These are phyloP conservation scores for Cyamopsis tetragonoloba DNA, from an alignment of 306 rosid genomes.

Conservation along the genomic window DNA sequence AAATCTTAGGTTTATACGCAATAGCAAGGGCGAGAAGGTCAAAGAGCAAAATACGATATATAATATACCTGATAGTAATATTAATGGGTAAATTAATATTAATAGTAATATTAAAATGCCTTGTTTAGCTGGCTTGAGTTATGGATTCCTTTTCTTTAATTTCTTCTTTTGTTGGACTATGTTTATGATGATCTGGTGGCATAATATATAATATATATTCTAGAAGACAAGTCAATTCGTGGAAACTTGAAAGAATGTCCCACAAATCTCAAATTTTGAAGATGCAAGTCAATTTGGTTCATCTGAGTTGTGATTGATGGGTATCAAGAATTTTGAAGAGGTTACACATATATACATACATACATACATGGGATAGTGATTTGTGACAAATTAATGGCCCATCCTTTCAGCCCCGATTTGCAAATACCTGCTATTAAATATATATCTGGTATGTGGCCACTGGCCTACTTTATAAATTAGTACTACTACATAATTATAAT, in stretches of 20 bases:
- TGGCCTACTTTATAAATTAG: not conserved
- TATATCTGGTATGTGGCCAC: no score
- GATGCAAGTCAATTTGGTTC: slow-evolving; percentile 4
- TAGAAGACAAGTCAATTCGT: not conserved
- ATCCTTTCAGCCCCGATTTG: not conserved
- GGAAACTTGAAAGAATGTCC: not conserved
- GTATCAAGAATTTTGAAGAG: not conserved
- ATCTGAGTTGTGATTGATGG: not conserved
- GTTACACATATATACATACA: no score
- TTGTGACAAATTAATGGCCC: not conserved
- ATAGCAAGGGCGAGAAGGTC: not conserved
- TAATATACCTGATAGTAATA: no score
- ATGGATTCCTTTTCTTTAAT: not conserved
- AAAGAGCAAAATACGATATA: not conserved
- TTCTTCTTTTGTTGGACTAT: not conserved
- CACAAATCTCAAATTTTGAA: not conserved
- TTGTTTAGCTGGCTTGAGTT: not conserved
- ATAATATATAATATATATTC: not conserved
- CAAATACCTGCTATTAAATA: not conserved
- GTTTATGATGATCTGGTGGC: not conserved
- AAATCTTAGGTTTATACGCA: not conserved
- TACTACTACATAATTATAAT: no score
- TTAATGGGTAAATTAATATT: not conserved
- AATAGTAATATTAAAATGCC: not conserved
- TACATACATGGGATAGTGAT: not conserved